A percentile compares a stretch with the other conserved stretches of the same genome.
Conservation (phyloP, 2,329 filamentous ascomycete genomes). For the Apiospora pterosperma region DNA sequence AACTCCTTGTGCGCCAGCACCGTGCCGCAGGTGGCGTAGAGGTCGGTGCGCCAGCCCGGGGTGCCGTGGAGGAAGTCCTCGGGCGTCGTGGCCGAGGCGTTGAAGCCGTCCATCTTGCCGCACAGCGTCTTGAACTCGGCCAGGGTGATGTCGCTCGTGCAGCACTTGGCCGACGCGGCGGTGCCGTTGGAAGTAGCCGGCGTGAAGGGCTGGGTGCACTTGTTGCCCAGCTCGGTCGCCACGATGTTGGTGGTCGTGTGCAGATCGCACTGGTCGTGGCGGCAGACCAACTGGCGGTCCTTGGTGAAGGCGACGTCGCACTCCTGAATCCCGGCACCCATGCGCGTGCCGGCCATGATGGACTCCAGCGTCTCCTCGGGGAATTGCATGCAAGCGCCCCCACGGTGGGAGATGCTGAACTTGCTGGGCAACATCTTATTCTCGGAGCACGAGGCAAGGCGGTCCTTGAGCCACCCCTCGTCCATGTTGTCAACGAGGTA, state of each 20-base stretch:
- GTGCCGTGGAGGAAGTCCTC: constrained; percentile 57
- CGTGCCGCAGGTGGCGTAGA: constrained; percentile 64
- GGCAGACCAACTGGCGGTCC: constrained; percentile 64
- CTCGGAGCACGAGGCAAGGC: constrained; percentile 57
- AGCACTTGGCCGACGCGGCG: constrained; percentile 61
- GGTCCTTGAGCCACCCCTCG: constrained; percentile 54
- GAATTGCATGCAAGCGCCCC: constrained; percentile 58
- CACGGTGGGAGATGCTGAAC: constrained; percentile 62
- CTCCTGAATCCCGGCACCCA: constrained; percentile 65
- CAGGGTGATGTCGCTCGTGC: constrained; percentile 68
- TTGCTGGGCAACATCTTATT: constrained; percentile 46
- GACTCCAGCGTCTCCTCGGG: constrained; percentile 62
- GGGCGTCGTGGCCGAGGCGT: constrained; percentile 54
- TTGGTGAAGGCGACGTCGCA: constrained; percentile 67
- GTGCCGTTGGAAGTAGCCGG: constrained; percentile 43
- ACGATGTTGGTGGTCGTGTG: constrained; percentile 69
- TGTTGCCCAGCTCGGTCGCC: constrained; percentile 56
- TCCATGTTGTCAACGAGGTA: constrained; percentile 63
- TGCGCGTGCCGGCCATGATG: constrained; percentile 58
- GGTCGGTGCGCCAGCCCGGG: constrained; percentile 59
- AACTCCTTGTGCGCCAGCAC: constrained; percentile 59
- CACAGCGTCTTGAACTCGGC: constrained; percentile 66
- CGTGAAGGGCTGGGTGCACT: constrained; percentile 61
- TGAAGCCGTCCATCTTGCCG: constrained; percentile 66
- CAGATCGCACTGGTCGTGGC: constrained; percentile 64